Conservation (phyloP, 495 filamentous ascomycete genomes). For the Xylaria venustula region DNA sequence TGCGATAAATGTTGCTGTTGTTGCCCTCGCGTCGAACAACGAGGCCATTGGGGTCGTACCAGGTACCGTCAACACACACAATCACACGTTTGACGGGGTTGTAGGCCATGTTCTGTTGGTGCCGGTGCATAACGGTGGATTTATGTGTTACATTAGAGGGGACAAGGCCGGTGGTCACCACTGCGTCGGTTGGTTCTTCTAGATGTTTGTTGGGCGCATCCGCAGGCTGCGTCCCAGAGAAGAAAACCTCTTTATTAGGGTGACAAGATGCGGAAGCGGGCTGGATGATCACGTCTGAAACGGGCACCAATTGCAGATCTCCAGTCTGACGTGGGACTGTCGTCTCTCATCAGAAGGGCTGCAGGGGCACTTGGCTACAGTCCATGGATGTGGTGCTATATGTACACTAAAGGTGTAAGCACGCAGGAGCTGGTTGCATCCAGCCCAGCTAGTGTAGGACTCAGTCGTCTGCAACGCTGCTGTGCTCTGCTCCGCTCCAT, state of each 20-base stretch:
- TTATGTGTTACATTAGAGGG: not conserved
- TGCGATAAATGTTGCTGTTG: conserved; percentile 15
- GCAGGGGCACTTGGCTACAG: conserved; percentile 4
- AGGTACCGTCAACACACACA: conserved; percentile 11
- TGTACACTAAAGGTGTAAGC: conserved; percentile 5
- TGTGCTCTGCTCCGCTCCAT: not conserved
- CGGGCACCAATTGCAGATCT: conserved; percentile 10
- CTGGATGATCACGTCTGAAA: conserved; percentile 10
- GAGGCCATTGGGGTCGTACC: conserved; percentile 13
- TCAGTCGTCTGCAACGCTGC: not conserved
- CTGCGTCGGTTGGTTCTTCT: not conserved
- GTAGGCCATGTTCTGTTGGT: conserved; percentile 3
- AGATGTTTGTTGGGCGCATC: not conserved
- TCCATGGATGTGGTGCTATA: not conserved
- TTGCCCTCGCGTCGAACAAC: conserved; percentile 13
- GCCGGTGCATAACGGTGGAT: not conserved
- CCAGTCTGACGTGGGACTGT: conserved; percentile 9
- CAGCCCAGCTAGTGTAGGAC: not conserved
- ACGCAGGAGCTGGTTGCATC: not conserved
- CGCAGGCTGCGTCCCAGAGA: not conserved
- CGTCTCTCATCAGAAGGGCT: conserved; percentile 7
- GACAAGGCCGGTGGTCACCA: not conserved
- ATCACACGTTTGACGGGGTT: conserved; percentile 15
- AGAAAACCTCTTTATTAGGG: conserved; percentile 7
- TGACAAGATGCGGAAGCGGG: not conserved